Conservation (phyloP, 331 rosid species). For the Spiraea crenata region DNA sequence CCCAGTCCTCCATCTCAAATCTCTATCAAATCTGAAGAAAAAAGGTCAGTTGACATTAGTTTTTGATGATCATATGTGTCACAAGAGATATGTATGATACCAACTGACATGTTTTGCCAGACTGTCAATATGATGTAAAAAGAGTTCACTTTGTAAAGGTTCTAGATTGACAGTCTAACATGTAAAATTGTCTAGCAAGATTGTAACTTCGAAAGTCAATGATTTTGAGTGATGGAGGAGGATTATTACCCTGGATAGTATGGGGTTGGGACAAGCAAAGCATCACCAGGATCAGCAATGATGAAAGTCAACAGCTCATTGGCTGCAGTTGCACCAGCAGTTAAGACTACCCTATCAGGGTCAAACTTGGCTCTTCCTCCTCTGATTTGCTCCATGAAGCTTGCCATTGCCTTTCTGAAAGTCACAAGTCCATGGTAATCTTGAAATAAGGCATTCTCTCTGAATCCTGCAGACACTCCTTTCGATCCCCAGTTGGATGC, state of each 20-base stretch:
- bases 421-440: conserved; percentile 84
- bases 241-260: conserved; percentile 82
- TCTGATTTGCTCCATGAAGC: conserved; percentile 84
- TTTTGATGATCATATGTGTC: neutral
- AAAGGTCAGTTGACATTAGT: neutral
- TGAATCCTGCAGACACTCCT: conserved; percentile 44
- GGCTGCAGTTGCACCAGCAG: conserved; percentile 98
- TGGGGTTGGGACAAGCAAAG: conserved; percentile 90
- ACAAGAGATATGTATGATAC: neutral
- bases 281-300: conserved; percentile 86
- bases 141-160: too few species aligned
- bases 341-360: conserved; percentile 64
- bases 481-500: conserved; percentile 48
- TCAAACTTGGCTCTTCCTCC: conserved; percentile 72
- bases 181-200: neutral
- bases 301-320: conserved; percentile 88
- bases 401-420: conserved; percentile 87
- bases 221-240: neutral
- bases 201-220: neutral
- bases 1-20: conserved; percentile 93
- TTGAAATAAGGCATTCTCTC: conserved; percentile 92
- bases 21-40: conserved; percentile 81
- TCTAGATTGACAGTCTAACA: too few species aligned
- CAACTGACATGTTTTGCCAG: neutral
- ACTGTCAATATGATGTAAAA: neutral